Percentiles rank a stretch among this genome's conserved stretches.
phyloP scores from a whole-genome alignment of 345 rosid genomes.

The Lumnitzera racemosa region DNA sequence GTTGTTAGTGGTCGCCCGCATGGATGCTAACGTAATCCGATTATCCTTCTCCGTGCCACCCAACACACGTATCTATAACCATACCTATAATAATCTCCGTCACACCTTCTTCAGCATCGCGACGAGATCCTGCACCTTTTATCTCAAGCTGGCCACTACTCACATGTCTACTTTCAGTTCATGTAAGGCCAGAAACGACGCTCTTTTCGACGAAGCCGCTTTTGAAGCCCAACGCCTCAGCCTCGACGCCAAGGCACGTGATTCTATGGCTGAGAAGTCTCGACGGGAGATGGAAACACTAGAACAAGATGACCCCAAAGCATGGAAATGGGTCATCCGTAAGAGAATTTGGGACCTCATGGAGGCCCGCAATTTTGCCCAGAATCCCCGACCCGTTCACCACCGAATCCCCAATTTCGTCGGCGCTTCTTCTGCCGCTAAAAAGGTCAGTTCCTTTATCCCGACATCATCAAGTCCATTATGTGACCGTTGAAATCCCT shows the following conservation, averaged over 20 bases:
- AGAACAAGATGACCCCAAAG: conserved; percentile 46
- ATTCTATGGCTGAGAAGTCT: conserved; percentile 58
- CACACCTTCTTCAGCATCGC: conserved; percentile 2
- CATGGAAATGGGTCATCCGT: conserved; percentile 89
- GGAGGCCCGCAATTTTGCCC: conserved; percentile 63
- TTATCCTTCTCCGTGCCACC: conserved; percentile 28
- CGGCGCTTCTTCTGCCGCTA: conserved; percentile 73
- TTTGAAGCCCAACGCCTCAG: conserved; percentile 60
- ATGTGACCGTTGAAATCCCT: no score
- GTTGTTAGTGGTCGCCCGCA: neutral
- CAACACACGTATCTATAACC: conserved; percentile 2
- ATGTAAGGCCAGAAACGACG: conserved; percentile 11
- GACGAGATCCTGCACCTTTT: no score
- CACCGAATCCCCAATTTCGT: conserved; percentile 89
- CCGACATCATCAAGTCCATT: no score
- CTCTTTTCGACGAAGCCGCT: conserved; percentile 42
- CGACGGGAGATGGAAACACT: conserved; percentile 17
- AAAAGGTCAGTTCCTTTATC: conserved; percentile 18
- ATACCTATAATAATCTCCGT: neutral
- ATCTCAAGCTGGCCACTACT: no score
- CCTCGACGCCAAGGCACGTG: conserved; percentile 60
- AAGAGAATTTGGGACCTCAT: conserved; percentile 80
- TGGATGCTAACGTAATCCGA: conserved; percentile 32
- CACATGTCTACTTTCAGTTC: no score
- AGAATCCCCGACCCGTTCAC: conserved; percentile 83